Evolutionary conservation across 306 rosid genomes (phyloP).

Genomic region (Senna siamea): DNA sequence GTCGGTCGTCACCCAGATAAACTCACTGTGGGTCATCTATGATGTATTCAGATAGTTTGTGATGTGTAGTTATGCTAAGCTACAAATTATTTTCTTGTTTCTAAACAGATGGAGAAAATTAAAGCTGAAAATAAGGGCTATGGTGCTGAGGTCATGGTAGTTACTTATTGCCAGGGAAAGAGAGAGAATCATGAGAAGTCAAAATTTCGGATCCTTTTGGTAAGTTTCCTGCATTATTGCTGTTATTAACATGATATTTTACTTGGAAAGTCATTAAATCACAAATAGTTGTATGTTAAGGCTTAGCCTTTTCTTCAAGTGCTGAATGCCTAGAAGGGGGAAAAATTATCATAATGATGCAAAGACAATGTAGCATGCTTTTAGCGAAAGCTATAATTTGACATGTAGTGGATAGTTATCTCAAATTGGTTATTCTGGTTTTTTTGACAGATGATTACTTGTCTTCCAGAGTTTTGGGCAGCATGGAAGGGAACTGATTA

Average conservation of each 20-base stretch:
- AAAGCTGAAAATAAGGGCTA: slow-evolving; percentile 79
- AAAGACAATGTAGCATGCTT: slow-evolving; percentile 20
- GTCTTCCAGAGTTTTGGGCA: slow-evolving; percentile 99
- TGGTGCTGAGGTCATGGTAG: slow-evolving; percentile 68
- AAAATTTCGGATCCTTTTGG: slow-evolving; percentile 87
- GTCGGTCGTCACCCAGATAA: slow-evolving; percentile 83
- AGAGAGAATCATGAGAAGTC: slow-evolving; percentile 56
- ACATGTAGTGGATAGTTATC: slow-evolving; percentile 66
- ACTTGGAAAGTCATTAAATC: slow-evolving; percentile 17
- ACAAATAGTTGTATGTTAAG: slow-evolving; percentile 18
- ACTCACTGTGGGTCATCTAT: slow-evolving; percentile 64
- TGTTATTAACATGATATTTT: slow-evolving; percentile 15
- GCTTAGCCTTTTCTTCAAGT: slow-evolving; percentile 30
- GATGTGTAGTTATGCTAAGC: slow-evolving; percentile 33
- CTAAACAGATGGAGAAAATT: slow-evolving; percentile 68
- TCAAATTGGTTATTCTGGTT: slow-evolving; percentile 87
- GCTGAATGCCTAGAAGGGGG: background rate
- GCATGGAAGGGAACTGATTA: slow-evolving; percentile 98
- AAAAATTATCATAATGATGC: slow-evolving; percentile 11
- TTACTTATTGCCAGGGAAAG: slow-evolving; percentile 71
- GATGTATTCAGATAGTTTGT: slow-evolving; percentile 25
- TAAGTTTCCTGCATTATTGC: slow-evolving; percentile 53
- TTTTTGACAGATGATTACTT: slow-evolving; percentile 99
- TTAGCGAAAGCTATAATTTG: slow-evolving; percentile 35
- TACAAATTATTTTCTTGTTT: slow-evolving; percentile 36